A percentile compares a stretch with the other conserved stretches of the same genome.
Conservation (phyloP, 345 rosid species). For the Euphorbia peplus region DNA sequence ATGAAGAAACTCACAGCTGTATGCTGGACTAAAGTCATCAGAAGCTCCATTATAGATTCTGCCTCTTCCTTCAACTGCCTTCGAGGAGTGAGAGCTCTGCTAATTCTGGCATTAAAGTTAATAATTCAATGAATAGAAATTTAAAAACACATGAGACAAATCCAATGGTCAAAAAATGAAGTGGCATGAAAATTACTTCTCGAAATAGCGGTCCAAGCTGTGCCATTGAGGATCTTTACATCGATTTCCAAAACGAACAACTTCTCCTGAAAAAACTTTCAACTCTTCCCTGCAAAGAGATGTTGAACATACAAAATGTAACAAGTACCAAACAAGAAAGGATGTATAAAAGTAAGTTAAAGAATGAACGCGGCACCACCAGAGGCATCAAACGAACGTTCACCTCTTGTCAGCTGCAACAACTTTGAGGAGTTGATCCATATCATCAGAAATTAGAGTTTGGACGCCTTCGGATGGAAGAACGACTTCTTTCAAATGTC, state of each 20-base stretch:
- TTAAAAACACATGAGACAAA: neutral
- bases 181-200: constrained; percentile 53
- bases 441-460: constrained; percentile 71
- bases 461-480: constrained; percentile 89
- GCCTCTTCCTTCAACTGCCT: constrained; percentile 77
- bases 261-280: constrained; percentile 84
- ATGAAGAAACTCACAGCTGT: constrained; percentile 68
- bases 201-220: constrained; percentile 89
- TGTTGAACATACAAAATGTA: neutral
- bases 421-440: constrained; percentile 63
- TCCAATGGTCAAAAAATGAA: constrained; percentile 11
- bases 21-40: constrained; percentile 70
- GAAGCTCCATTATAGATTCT: constrained; percentile 54
- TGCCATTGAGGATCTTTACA: constrained; percentile 99
- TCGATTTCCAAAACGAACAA: constrained; percentile 95
- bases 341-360: neutral
- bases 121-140: constrained; percentile 2
- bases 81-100: constrained; percentile 47
- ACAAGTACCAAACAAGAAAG: neutral
- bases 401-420: constrained; percentile 95
- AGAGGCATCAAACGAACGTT: constrained; percentile 1
- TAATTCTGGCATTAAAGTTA: constrained; percentile 45
- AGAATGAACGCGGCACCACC: neutral
- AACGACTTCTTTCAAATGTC: constrained; percentile 76
- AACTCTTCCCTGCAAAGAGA: constrained; percentile 68